Evolutionary conservation across 768 basidiomycete species (phyloP).

Genomic region (Phanerochaete sordida): DNA sequence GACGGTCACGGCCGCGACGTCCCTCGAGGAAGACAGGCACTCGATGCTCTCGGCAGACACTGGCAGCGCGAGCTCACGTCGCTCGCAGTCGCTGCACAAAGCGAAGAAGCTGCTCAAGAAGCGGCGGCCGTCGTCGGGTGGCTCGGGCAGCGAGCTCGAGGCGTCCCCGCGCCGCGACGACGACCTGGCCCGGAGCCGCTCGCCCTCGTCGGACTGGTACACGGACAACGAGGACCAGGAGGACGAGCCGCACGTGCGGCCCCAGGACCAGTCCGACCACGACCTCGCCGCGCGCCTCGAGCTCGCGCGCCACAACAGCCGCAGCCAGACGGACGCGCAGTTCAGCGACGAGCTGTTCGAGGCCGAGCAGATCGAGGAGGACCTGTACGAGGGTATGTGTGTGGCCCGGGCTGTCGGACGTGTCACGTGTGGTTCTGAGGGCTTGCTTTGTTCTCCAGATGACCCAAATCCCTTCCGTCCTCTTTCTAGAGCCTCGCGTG

Average conservation of each 20-base stretch:
- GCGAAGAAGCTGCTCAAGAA: constrained; percentile 46
- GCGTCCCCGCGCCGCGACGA: background rate
- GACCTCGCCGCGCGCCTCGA: constrained; percentile 78
- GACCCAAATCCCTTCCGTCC: constrained; percentile 32
- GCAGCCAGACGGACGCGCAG: constrained; percentile 59
- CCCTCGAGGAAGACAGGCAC: constrained; percentile 46
- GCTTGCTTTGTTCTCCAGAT: background rate
- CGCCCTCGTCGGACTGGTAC: constrained; percentile 40
- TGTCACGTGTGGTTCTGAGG: background rate
- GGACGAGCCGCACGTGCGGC: too few relatives aligned
- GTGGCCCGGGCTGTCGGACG: background rate
- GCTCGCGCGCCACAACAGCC: constrained; percentile 80
- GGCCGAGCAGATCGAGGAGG: background rate
- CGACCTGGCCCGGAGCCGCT: constrained; percentile 24
- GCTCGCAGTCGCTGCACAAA: constrained; percentile 29
- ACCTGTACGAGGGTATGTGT: background rate
- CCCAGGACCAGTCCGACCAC: constrained; percentile 56
- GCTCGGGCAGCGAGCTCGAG: constrained; percentile 29
- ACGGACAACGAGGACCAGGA: constrained; percentile 40
- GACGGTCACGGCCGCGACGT: constrained; percentile 66
- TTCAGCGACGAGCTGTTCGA: constrained; percentile 10
- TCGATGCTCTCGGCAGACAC: constrained; percentile 5
- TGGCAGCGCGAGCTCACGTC: constrained; percentile 34
- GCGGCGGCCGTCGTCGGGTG: constrained; percentile 40
- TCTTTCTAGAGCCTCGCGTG: constrained; percentile 49